Conservation (phyloP, 495 filamentous ascomycete genomes). For the Parathielavia hyrcaniae region DNA sequence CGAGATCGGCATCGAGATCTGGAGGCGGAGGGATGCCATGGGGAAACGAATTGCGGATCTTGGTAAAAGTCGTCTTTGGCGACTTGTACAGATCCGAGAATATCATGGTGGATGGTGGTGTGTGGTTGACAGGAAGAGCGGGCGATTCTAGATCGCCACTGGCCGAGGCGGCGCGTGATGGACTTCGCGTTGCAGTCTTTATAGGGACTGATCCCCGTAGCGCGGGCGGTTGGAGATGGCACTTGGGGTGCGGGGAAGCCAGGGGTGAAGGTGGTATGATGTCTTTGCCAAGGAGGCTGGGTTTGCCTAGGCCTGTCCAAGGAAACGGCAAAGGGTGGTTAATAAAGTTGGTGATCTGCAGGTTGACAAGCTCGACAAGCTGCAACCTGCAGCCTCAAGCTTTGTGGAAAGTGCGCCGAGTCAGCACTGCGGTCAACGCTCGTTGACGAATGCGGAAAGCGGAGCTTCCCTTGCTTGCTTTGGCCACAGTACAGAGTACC, state of each 20-base stretch:
- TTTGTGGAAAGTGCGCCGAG: too few relatives aligned
- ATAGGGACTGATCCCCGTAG: slow-evolving; percentile 24
- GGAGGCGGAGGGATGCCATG: slow-evolving; percentile 20
- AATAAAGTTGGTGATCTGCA: slow-evolving; percentile 26
- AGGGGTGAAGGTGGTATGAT: slow-evolving; percentile 30
- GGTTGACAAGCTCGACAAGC: slow-evolving; percentile 17
- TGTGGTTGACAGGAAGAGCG: not conserved
- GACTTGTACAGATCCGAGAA: slow-evolving; percentile 38
- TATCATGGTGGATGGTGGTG: slow-evolving; percentile 29
- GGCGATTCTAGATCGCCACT: slow-evolving; percentile 22
- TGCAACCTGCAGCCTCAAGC: not conserved
- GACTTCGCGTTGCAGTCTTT: slow-evolving; percentile 17
- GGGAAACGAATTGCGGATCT: slow-evolving; percentile 35
- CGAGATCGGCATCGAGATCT: slow-evolving; percentile 49
- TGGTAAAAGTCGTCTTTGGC: slow-evolving; percentile 36
- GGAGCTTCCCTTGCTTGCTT: too few relatives aligned
- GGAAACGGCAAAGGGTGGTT: slow-evolving; percentile 13
- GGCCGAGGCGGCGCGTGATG: slow-evolving; percentile 21
- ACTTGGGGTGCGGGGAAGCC: slow-evolving; percentile 28
- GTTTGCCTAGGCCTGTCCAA: slow-evolving; percentile 14
- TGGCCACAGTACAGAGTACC: too few relatives aligned
- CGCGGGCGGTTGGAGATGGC: slow-evolving; percentile 14
- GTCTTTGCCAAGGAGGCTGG: slow-evolving; percentile 20
- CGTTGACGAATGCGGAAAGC: not conserved
- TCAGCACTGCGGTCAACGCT: not conserved